Percentiles rank a stretch among this genome's conserved stretches.
phyloP scores from a whole-genome alignment of 2,329 filamentous ascomycete species.

The Aspergillus melleus region DNA sequence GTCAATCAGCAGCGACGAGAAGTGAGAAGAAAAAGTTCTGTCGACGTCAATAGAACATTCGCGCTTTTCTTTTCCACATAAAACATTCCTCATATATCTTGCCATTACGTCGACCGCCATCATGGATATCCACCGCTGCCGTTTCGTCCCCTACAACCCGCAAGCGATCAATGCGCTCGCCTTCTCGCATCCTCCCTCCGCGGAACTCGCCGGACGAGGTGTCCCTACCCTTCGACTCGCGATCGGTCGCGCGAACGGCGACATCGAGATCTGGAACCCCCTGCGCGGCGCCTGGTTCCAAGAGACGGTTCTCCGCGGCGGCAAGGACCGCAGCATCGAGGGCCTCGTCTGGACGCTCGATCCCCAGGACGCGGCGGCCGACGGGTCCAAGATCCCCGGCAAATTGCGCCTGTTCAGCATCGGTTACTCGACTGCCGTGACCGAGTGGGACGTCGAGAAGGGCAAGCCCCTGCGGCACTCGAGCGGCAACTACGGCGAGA shows the following conservation, averaged over 20 bases:
- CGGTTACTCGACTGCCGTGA: constrained; percentile 86
- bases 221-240: constrained; percentile 72
- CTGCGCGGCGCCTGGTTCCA: constrained; percentile 80
- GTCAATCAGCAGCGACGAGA: neutral
- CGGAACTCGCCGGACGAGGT: constrained; percentile 46
- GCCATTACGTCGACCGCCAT: constrained; percentile 6
- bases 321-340: constrained; percentile 83
- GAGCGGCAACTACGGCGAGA: constrained; percentile 89
- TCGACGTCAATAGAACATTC: constrained; percentile 8
- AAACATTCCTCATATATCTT: neutral
- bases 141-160: constrained; percentile 89
- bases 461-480: constrained; percentile 77
- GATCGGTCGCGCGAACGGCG: constrained; percentile 87
- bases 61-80: constrained; percentile 1
- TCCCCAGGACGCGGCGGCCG: constrained; percentile 62
- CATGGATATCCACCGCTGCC: constrained; percentile 97
- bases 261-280: constrained; percentile 98
- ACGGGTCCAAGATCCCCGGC: constrained; percentile 63
- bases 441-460: constrained; percentile 88
- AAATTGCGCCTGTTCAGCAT: constrained; percentile 91
- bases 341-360: constrained; percentile 90
- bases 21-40: constrained; percentile 1
- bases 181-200: constrained; percentile 73
- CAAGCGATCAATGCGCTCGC: constrained; percentile 92
- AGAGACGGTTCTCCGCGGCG: constrained; percentile 80